These are phyloP conservation scores for Taphrina pruni DNA, from an alignment of 1,139 yeast genomes.

Conservation along the genomic window DNA sequence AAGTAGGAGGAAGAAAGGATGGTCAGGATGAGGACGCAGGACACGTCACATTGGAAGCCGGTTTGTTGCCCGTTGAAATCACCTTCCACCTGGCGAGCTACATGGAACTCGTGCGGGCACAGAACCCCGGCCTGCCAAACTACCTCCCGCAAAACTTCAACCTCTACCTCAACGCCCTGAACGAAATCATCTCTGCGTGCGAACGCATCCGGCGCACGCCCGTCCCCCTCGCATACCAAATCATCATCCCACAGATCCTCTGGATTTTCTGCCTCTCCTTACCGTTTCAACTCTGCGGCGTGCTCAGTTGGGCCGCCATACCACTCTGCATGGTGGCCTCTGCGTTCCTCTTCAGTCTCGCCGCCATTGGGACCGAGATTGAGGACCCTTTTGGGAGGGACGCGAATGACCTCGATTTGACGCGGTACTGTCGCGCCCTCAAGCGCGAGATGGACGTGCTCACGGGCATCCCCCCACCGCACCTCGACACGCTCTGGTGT, in stretches of 20 bases:
- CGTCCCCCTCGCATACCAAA: conserved; percentile 46
- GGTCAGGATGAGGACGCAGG: background rate
- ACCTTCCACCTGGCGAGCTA: conserved; percentile 27
- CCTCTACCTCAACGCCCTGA: conserved; percentile 13
- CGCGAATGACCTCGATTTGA: conserved; percentile 36
- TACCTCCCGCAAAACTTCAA: conserved; percentile 27
- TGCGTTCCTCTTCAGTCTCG: conserved; percentile 45
- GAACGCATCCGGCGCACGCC: conserved; percentile 46
- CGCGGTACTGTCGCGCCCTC: conserved; percentile 24
- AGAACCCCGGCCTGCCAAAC: conserved; percentile 14
- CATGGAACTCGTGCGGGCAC: conserved; percentile 20
- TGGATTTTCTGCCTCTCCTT: conserved; percentile 46
- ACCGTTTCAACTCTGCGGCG: conserved; percentile 45
- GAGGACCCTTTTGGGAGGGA: conserved; percentile 44
- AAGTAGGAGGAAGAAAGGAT: background rate
- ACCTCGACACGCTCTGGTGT: conserved; percentile 22
- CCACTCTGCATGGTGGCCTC: conserved; percentile 45
- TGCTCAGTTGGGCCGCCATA: conserved; percentile 45
- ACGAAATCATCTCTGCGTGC: conserved; percentile 27
- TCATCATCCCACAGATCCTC: conserved; percentile 45
- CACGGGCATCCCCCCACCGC: conserved; percentile 32
- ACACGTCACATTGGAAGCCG: conserved; percentile 19
- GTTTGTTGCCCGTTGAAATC: conserved; percentile 44
- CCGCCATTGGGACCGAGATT: conserved; percentile 46
- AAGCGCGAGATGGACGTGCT: conserved; percentile 27